These are phyloP conservation scores for Cubamyces lactineus DNA, from an alignment of 768 basidiomycete species.

Conservation along the genomic window DNA sequence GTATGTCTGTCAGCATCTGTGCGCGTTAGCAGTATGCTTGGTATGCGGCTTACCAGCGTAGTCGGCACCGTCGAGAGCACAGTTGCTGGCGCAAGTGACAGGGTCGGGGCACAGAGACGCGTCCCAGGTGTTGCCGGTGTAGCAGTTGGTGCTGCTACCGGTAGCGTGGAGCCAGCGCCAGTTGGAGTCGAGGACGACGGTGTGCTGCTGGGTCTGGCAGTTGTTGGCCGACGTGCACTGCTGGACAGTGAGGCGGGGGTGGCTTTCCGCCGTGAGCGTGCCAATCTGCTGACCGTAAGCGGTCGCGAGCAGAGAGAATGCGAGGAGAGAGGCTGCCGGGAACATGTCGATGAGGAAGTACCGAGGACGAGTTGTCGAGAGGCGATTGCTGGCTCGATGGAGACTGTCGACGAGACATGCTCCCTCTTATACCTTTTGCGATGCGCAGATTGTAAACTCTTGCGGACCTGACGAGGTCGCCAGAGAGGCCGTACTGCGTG, in stretches of 20 bases:
- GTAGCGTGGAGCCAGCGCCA: conserved; percentile 47
- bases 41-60: conserved; percentile 29
- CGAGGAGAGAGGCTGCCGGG: conserved; percentile 33
- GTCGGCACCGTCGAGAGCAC: conserved; percentile 40
- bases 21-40: no score
- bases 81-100: conserved; percentile 47
- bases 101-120: conserved; percentile 53
- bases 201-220: conserved; percentile 37
- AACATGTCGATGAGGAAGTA: conserved; percentile 30
- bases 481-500: neutral
- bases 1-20: conserved; percentile 8
- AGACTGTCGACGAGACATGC: neutral
- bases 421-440: conserved; percentile 10
- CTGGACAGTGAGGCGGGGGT: conserved; percentile 50
- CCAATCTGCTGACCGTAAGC: conserved; percentile 55
- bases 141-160: conserved; percentile 45
- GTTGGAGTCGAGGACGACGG: conserved; percentile 49
- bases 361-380: conserved; percentile 22
- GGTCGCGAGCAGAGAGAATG: conserved; percentile 38
- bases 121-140: conserved; percentile 63
- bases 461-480: neutral
- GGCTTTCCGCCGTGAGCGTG: conserved; percentile 49
- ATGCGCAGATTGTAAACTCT: neutral
- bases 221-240: conserved; percentile 48
- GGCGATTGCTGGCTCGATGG: conserved; percentile 22